Evolutionary conservation across 1,284 basidiomycete genomes (phyloP).

Genomic region (Peniophora sp.): DNA sequence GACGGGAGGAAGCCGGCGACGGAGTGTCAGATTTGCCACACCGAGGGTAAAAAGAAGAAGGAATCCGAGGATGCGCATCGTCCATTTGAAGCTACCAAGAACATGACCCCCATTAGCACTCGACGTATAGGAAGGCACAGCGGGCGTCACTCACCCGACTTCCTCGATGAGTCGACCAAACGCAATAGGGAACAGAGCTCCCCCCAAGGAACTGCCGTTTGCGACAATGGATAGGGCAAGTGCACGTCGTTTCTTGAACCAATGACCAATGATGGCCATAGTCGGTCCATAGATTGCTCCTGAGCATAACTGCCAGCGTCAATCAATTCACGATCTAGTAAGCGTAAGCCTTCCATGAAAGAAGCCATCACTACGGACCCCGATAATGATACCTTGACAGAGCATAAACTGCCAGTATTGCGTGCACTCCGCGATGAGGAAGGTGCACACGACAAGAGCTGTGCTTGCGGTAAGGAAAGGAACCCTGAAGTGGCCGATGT

Average conservation of each 20-base stretch:
- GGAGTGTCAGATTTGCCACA: conserved; percentile 36
- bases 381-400: conserved; percentile 37
- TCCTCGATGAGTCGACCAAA: conserved; percentile 29
- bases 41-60: conserved; percentile 36
- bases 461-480: conserved; percentile 29
- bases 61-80: conserved; percentile 51
- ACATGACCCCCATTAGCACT: neutral
- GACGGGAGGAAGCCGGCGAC: conserved; percentile 42
- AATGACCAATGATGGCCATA: conserved; percentile 36
- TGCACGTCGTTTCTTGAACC: conserved; percentile 35
- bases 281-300: conserved; percentile 38
- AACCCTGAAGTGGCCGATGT: conserved; percentile 39
- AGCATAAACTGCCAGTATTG: conserved; percentile 47
- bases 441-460: conserved; percentile 33
- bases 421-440: conserved; percentile 42
- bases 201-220: conserved; percentile 34
- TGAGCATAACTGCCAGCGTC: conserved; percentile 16
- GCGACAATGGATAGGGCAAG: conserved; percentile 35
- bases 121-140: conserved; percentile 1
- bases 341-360: neutral
- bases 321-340: neutral
- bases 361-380: conserved; percentile 25
- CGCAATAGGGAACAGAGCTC: conserved; percentile 33
- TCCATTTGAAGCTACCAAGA: conserved; percentile 45
- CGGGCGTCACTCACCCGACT: too few relatives aligned